Evolutionary conservation across 2,329 filamentous ascomycete species (phyloP), one percentile per base, ranked within the genome.

Genomic region (Colletotrichum cuscutae): DNA sequence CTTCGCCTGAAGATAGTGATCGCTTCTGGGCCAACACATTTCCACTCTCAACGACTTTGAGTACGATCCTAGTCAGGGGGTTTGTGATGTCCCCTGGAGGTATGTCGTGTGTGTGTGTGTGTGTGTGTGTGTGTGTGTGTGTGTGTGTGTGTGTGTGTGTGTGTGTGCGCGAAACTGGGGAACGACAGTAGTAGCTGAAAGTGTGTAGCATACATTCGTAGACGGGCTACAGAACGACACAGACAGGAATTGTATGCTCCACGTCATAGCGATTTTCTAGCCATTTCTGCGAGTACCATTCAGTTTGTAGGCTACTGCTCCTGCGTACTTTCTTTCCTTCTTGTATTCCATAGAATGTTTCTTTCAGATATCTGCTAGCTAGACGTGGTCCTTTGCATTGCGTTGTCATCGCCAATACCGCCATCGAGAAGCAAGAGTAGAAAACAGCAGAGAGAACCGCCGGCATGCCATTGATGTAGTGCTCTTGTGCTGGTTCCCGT

Each of bases 1-100:
- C 77, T 83, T 89, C 30, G 54, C n/a, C 11, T 63, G 24, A 54
- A 49, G 52, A 15, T 42, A 15, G 9, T 42, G 3, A 5, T 22
- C 12, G 24, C 28, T 30, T 15, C 19, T 19, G 11, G 52, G 7
- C 8, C 15, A 32, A 9, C 8, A 32, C 15, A 3, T 64, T 5
- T 5, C 19, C 13, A 13, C 30, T 26, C 5, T 32, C 4, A 13
- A 15, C 13, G 12, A 22, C 24, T 28, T n/a, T 13, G 22, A 54
- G 7, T n/a, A n/a, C 5, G 30, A 30, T 58, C 28, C 19, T 1
- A n/a, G 46, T 5, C 12, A 11, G 4, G 8, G 19, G 24, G 32
- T 19, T 8, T 26, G 15, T 13, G 9, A 37, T 26, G 0, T 53
- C 24, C 4, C 49, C 19, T 37, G 2, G 2, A 37, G 13, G 12